Percentiles rank a stretch among this genome's conserved stretches.
These are phyloP conservation scores for Pisolithus marmoratus DNA, from an alignment of 768 basidiomycete genomes.

Conservation along the genomic window DNA sequence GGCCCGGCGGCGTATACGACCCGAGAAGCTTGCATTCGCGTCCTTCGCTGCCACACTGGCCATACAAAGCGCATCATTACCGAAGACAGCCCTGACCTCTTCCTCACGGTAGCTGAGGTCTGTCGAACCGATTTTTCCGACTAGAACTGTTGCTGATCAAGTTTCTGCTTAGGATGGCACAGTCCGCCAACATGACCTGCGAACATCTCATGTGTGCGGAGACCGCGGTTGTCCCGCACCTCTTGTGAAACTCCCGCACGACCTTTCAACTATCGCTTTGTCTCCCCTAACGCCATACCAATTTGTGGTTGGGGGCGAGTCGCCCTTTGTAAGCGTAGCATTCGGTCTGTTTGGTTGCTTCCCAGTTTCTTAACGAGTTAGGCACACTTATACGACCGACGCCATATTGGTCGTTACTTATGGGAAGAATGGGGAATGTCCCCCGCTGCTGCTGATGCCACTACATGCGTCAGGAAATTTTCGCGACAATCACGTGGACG, in stretches of 20 bases:
- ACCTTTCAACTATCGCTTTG: conserved; percentile 67
- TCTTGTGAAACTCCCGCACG: conserved; percentile 56
- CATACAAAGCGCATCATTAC: conserved; percentile 77
- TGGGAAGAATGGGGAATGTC: conserved; percentile 67
- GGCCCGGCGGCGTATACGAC: conserved; percentile 45
- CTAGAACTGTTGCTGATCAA: conserved; percentile 11
- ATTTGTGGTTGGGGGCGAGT: conserved; percentile 80
- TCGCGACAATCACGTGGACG: conserved; percentile 41
- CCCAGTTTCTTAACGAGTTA: conserved; percentile 3
- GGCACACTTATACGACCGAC: conserved; percentile 64
- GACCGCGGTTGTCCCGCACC: conserved; percentile 59
- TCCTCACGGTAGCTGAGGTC: conserved; percentile 78
- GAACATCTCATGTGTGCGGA: conserved; percentile 61
- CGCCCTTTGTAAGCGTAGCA: conserved; percentile 55
- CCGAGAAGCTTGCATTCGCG: conserved; percentile 42
- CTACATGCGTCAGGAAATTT: conserved; percentile 79
- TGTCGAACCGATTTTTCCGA: conserved; percentile 10
- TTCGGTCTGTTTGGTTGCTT: neutral
- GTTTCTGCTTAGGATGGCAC: conserved; percentile 62
- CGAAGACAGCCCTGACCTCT: conserved; percentile 71
- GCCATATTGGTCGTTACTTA: conserved; percentile 59
- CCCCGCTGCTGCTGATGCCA: conserved; percentile 42
- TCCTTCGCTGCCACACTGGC: conserved; percentile 63
- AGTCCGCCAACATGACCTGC: conserved; percentile 83
- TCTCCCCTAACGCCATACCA: conserved; percentile 79